Evolutionary conservation across 352 stramenopile genomes (phyloP).

Genomic region (Phytophthora agathidicida): DNA sequence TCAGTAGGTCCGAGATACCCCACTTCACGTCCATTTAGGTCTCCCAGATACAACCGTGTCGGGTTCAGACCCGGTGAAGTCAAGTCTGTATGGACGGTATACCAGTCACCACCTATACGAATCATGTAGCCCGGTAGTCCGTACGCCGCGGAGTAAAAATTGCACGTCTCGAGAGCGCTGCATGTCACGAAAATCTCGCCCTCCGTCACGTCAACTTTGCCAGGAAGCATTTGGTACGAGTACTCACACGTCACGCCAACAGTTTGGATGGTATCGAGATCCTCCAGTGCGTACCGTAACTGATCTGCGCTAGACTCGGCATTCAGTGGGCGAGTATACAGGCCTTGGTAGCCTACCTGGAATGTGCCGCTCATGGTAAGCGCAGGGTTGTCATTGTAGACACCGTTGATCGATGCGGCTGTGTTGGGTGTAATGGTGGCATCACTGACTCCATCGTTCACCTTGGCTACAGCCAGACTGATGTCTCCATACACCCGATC

Average conservation of each 20-base stretch:
- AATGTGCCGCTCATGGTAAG: constrained; percentile 83
- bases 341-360: constrained; percentile 68
- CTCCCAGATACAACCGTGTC: constrained; percentile 60
- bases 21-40: constrained; percentile 60
- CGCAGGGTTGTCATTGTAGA: constrained; percentile 51
- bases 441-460: constrained; percentile 19
- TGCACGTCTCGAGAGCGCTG: constrained; percentile 47
- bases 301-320: constrained; percentile 69
- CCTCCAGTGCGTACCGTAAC: constrained; percentile 71
- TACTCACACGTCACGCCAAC: constrained; percentile 51
- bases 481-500: constrained; percentile 68
- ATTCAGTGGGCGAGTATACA: constrained; percentile 70
- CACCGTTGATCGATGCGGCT: constrained; percentile 52
- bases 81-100: constrained; percentile 60
- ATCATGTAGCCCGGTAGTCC: constrained; percentile 65
- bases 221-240: constrained; percentile 50
- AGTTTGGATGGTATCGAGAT: constrained; percentile 59
- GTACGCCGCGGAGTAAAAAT: constrained; percentile 58
- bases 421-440: constrained; percentile 21
- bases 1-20: constrained; percentile 53
- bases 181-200: constrained; percentile 71
- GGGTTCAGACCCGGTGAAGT: constrained; percentile 46
- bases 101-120: constrained; percentile 70
- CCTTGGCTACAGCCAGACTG: constrained; percentile 30
- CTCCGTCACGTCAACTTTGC: constrained; percentile 61